Percentiles rank a stretch among this genome's conserved stretches.
Conservation (phyloP, 257 asterid species). For the Gentiana dahurica region DNA sequence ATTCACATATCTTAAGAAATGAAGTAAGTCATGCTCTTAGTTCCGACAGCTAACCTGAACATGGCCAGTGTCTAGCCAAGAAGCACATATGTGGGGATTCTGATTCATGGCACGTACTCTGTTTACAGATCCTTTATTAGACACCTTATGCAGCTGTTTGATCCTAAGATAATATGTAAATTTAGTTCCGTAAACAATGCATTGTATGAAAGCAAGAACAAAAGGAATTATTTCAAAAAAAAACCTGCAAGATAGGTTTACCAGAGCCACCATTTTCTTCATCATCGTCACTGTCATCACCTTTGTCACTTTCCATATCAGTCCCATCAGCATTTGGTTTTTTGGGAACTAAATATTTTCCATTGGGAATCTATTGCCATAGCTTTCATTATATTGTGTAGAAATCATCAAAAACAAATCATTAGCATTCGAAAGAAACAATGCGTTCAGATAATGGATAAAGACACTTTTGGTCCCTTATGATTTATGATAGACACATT, state of each 20-base stretch:
- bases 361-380: too few species aligned
- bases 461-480: too few species aligned
- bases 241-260: conserved; percentile 62
- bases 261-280: conserved; percentile 41
- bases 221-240: neutral
- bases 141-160: conserved; percentile 52
- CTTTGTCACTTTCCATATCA: conserved; percentile 73
- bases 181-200: conserved; percentile 1
- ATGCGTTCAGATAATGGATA: too few species aligned
- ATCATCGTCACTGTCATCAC: conserved; percentile 66
- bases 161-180: conserved; percentile 11
- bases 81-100: conserved; percentile 79
- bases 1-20: too few species aligned
- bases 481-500: too few species aligned
- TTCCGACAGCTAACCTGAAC: conserved; percentile 56
- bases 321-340: conserved; percentile 35
- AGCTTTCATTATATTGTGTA: too few species aligned
- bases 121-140: conserved; percentile 76
- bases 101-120: conserved; percentile 92
- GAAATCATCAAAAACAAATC: too few species aligned
- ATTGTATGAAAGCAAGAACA: neutral
- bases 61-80: conserved; percentile 80
- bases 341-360: conserved; percentile 56
- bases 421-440: too few species aligned
- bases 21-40: neutral